Evolutionary conservation across 2,329 filamentous ascomycete species (phyloP), one percentile per base, ranked within the genome.

Genomic region (Colletotrichum godetiae): DNA sequence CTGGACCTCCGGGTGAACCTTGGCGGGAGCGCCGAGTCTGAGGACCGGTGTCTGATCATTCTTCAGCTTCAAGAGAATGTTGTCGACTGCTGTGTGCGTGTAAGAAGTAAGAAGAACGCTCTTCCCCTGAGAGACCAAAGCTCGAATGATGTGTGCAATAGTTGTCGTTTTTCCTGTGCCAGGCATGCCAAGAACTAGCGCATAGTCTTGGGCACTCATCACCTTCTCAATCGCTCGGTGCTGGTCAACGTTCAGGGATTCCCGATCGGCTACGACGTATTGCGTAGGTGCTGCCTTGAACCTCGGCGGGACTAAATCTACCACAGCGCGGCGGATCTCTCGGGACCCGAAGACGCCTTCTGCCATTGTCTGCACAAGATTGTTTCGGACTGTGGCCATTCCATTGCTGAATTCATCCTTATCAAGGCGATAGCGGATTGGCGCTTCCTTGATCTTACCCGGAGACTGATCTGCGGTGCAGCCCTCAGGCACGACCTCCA

Each of bases 351-450:
- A 92, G 1, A 92, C 86, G 56, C 91, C 90, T 76, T 95, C 91
- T 53, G 94, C 91, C 95, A 99, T 98, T 78, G 98, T 90, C 76
- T 95, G 94, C 37, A 98, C 91, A 1, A 99, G 88, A 77, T 98
- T 99, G 83, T 98, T 98, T 66, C 97, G 92, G 58, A 98, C 94
- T 35, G 93, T 93, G 3, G 97, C 95, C 94, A 99, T 97, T 70
- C 97, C 97, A 78, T 97, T 98, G 83, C 95, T 97, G 82, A 99
- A 99, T 80, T 99, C 97, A 78, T 99, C 97, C 81, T 98, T 98
- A 83, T 99, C 97, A 4, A 99, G 86, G 29, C 97, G 93, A 78
- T 98, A 99, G 61, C 91, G 87, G 6, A 93, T 84, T 4, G 89
- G 89, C 4, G 88, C 81, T 69, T 87, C 85, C 71, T 87, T 86